Conservation (phyloP, 257 asterid genomes). For the Nicotiana paniculata region DNA sequence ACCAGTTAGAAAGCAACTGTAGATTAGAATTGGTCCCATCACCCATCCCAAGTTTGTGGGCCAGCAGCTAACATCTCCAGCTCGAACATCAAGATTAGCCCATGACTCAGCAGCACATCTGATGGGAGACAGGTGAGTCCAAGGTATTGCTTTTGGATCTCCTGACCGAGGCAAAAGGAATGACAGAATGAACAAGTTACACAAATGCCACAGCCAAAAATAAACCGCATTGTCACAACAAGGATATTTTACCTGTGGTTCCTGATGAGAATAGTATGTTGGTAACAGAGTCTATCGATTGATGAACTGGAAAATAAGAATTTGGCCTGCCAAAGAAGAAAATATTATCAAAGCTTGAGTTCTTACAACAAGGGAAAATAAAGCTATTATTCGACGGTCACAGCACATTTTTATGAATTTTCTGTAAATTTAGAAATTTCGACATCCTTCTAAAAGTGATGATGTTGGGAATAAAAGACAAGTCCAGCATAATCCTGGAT, state of each 20-base stretch:
- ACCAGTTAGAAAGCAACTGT: constrained; percentile 73
- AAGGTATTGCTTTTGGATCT: constrained; percentile 94
- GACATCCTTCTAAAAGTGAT: background rate
- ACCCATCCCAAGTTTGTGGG: constrained; percentile 99
- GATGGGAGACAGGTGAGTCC: constrained; percentile 92
- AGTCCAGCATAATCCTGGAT: background rate
- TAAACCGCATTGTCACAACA: background rate
- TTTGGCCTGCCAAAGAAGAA: constrained; percentile 46
- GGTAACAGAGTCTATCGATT: constrained; percentile 59
- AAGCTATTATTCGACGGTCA: background rate
- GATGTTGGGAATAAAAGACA: background rate
- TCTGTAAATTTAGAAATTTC: background rate
- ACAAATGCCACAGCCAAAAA: background rate
- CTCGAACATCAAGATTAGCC: constrained; percentile 49
- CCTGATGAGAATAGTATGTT: constrained; percentile 91
- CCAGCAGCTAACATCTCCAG: constrained; percentile 79
- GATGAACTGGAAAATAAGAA: constrained; percentile 53
- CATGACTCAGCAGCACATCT: constrained; percentile 82
- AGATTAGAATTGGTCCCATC: constrained; percentile 79
- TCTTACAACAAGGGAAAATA: constrained; percentile 5
- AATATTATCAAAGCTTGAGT: background rate
- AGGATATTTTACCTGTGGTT: constrained; percentile 59
- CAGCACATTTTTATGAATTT: background rate
- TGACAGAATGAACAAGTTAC: background rate
- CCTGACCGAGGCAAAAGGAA: constrained; percentile 36